These are phyloP conservation scores for Ogataea ganodermae DNA, from an alignment of 805 yeast genomes.

Conservation along the genomic window DNA sequence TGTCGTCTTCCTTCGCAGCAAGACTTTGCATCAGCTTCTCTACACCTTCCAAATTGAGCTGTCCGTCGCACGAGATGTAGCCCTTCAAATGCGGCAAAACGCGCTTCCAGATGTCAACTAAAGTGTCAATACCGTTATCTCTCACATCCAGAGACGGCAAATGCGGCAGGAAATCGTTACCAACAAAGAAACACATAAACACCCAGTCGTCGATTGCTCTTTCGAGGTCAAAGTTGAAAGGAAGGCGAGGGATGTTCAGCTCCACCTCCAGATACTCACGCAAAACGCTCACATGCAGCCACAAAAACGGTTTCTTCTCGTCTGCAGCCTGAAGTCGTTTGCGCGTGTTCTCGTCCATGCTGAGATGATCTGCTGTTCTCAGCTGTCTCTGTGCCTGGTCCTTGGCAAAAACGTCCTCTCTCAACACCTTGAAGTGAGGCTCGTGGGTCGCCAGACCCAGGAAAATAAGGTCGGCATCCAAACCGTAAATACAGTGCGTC, in stretches of 20 bases:
- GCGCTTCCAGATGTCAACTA: conserved; percentile 83
- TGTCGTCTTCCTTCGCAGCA: conserved; percentile 73
- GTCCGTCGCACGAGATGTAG: conserved; percentile 89
- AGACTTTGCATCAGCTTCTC: conserved; percentile 66
- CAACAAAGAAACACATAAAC: conserved; percentile 97
- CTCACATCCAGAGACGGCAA: conserved; percentile 92
- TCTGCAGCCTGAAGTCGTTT: conserved; percentile 44
- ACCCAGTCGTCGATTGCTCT: conserved; percentile 99
- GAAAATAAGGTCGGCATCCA: conserved; percentile 97
- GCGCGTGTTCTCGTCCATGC: conserved; percentile 61
- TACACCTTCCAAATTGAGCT: conserved; percentile 71
- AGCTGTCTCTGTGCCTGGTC: conserved; percentile 48
- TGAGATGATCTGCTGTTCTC: conserved; percentile 49
- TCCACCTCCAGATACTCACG: conserved; percentile 89
- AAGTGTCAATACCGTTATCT: conserved; percentile 85
- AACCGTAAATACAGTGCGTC: conserved; percentile 93
- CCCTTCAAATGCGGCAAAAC: conserved; percentile 65
- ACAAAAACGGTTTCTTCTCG: conserved; percentile 79
- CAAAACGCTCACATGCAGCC: conserved; percentile 87
- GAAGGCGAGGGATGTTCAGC: conserved; percentile 64
- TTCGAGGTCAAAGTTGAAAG: conserved; percentile 83
- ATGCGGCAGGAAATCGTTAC: conserved; percentile 97
- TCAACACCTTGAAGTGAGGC: conserved; percentile 88
- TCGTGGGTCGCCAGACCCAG: conserved; percentile 96
- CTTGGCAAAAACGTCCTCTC: conserved; percentile 96